Percentiles rank a stretch among this genome's conserved stretches.
These are phyloP conservation scores for Melampsora americana DNA, from an alignment of 1,284 basidiomycete genomes.

Conservation along the genomic window DNA sequence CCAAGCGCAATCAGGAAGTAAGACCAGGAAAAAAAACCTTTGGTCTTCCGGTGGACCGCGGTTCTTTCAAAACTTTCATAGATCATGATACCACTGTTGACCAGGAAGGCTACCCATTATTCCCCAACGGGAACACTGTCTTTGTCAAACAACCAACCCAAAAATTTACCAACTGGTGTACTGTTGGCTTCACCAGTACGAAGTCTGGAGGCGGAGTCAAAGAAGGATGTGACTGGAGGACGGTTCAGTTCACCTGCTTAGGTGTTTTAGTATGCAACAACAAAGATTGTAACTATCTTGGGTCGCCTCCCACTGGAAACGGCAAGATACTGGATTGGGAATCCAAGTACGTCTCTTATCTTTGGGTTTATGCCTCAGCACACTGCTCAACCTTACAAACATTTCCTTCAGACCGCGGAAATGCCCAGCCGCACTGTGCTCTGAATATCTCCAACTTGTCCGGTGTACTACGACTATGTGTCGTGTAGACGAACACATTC, in stretches of 20 bases:
- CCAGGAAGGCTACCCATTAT: background rate
- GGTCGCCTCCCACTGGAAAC: background rate
- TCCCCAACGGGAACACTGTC: background rate
- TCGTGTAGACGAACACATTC: background rate
- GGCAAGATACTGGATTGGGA: background rate
- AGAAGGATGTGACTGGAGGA: too few species aligned
- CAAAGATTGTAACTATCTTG: background rate
- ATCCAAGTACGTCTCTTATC: background rate
- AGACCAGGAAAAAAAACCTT: too few species aligned
- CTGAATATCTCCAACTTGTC: background rate
- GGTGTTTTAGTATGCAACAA: background rate
- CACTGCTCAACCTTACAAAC: too few species aligned
- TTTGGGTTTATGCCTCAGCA: too few species aligned
- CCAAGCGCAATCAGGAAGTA: too few species aligned
- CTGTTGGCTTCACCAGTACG: background rate
- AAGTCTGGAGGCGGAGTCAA: too few species aligned
- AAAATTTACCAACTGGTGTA: background rate
- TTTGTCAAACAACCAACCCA: background rate
- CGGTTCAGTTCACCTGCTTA: too few species aligned
- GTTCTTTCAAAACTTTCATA: background rate
- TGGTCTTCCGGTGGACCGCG: too few species aligned
- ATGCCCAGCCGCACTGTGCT: background rate
- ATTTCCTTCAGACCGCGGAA: background rate
- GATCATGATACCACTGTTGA: background rate
- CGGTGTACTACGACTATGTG: background rate